Conservation (phyloP, 176 grass and related monocot species). For the Rhipidocladum racemiflorum region DNA sequence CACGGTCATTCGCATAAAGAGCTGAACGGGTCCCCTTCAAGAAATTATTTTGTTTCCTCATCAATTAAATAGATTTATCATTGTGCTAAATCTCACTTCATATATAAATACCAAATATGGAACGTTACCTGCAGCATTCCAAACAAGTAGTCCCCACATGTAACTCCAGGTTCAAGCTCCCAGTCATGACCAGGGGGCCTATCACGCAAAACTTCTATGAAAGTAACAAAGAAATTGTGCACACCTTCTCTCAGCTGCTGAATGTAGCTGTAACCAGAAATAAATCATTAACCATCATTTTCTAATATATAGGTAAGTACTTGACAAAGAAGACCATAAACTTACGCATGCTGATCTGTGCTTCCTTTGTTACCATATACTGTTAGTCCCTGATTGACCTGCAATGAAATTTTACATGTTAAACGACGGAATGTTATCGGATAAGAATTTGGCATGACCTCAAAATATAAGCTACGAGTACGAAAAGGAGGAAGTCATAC, state of each 20-base stretch:
- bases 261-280: slow-evolving; percentile 80
- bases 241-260: slow-evolving; percentile 98
- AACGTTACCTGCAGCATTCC: slow-evolving; percentile 85
- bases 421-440: neutral
- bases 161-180: slow-evolving; percentile 99
- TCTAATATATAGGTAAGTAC: neutral
- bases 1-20: slow-evolving; percentile 88
- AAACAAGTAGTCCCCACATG: slow-evolving; percentile 99
- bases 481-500: slow-evolving; percentile 36
- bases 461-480: slow-evolving; percentile 10
- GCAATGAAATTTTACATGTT: slow-evolving; percentile 16
- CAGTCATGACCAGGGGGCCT: slow-evolving; percentile 92
- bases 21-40: slow-evolving; percentile 96
- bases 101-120: neutral
- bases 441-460: neutral
- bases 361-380: slow-evolving; percentile 99
- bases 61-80: neutral
- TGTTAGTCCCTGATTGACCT: slow-evolving; percentile 98
- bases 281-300: neutral
- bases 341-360: slow-evolving; percentile 98
- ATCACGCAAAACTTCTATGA: slow-evolving; percentile 91
- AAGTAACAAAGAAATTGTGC: slow-evolving; percentile 98
- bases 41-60: neutral
- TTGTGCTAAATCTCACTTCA: neutral
- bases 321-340: slow-evolving; percentile 5